phyloP scores from a whole-genome alignment of 345 rosid species.

The Eucalyptus melliodora region DNA sequence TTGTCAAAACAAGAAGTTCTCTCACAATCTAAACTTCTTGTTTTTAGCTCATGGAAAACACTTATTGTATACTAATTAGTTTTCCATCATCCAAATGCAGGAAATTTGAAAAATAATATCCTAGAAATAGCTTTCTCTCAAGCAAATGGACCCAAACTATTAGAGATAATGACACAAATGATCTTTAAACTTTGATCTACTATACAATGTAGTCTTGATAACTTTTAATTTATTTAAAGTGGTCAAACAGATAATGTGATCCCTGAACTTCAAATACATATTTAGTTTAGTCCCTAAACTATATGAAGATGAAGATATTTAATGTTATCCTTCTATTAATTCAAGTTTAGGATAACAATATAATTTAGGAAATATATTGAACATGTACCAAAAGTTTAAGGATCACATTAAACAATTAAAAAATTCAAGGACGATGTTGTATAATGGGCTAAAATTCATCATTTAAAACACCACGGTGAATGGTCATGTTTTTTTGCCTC shows the following conservation, averaged over 20 bases:
- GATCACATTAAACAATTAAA: no score
- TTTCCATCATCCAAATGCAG: neutral
- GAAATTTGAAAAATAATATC: neutral
- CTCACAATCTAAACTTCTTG: no score
- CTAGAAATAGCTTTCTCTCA: neutral
- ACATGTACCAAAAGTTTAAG: rapidly evolving
- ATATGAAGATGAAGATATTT: neutral
- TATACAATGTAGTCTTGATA: rapidly evolving
- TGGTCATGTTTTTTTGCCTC: neutral
- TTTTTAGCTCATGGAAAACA: no score
- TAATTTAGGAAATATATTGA: no score
- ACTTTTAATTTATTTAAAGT: no score
- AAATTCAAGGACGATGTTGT: rapidly evolving
- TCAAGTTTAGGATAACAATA: neutral
- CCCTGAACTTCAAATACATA: no score
- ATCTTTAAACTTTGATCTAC: rapidly evolving
- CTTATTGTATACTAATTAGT: no score
- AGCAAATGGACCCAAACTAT: rapidly evolving
- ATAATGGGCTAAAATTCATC: neutral
- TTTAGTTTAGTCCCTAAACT: neutral
- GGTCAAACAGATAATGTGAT: no score
- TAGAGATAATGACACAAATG: neutral
- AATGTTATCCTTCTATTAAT: no score
- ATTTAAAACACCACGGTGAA: neutral
- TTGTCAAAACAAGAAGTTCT: no score